Percentiles rank a stretch among this genome's conserved stretches.
Evolutionary conservation across 148 eudicot species (phyloP).

Genomic region (Fallopia convolvulus): DNA sequence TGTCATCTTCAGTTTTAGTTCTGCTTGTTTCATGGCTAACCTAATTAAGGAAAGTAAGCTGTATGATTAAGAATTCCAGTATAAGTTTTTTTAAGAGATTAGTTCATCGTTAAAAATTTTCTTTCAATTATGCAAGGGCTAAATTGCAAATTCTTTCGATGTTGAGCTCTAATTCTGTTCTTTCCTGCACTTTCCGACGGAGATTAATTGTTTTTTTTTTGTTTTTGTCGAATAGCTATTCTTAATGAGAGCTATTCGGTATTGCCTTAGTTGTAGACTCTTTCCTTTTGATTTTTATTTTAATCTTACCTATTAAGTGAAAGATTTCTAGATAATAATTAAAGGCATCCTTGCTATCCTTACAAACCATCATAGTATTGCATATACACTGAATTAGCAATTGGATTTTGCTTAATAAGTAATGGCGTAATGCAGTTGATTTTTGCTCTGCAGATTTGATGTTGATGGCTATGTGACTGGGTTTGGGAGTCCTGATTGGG

Average conservation of each 20-base stretch:
- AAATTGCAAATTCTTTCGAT: neutral
- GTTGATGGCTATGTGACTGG: slow-evolving; percentile 81
- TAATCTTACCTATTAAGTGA: neutral
- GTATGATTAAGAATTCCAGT: neutral
- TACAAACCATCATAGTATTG: neutral
- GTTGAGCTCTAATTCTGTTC: neutral
- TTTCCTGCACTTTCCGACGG: neutral
- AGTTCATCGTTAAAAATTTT: neutral
- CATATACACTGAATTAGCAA: neutral
- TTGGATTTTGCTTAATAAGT: neutral
- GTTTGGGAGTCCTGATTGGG: slow-evolving; percentile 88
- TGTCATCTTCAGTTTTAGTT: neutral
- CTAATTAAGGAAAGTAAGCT: neutral
- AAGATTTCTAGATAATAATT: neutral
- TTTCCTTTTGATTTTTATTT: neutral
- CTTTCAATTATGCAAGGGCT: neutral
- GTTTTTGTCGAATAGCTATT: neutral
- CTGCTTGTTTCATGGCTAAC: neutral
- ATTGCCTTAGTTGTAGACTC: neutral
- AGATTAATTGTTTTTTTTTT: neutral
- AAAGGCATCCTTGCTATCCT: neutral
- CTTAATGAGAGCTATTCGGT: too few relatives aligned
- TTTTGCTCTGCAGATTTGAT: slow-evolving; percentile 49
- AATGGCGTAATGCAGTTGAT: neutral
- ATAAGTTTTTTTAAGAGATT: neutral